Percentiles rank a stretch among this genome's conserved stretches.
Evolutionary conservation across 2,329 filamentous ascomycete genomes (phyloP).

Genomic region (Microascus cirrosus): DNA sequence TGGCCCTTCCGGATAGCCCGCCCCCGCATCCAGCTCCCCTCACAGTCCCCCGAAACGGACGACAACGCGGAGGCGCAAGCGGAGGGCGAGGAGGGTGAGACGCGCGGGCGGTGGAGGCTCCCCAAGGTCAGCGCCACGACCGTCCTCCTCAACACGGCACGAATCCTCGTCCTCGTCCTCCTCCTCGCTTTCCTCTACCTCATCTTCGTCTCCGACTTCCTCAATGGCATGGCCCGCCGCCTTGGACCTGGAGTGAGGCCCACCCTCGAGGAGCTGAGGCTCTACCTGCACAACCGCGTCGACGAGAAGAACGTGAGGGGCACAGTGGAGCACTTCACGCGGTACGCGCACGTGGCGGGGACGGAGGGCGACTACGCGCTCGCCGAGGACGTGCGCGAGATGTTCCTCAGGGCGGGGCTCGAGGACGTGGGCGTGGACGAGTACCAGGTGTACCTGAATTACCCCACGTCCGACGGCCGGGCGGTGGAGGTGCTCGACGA

Average conservation of each 20-base stretch:
- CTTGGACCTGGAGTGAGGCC: slow-evolving; percentile 59
- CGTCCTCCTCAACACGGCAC: slow-evolving; percentile 53
- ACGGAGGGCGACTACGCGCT: slow-evolving; percentile 84
- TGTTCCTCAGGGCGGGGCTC: slow-evolving; percentile 61
- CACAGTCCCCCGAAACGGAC: slow-evolving; percentile 13
- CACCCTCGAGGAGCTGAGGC: slow-evolving; percentile 70
- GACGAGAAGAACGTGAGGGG: slow-evolving; percentile 60
- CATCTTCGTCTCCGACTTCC: slow-evolving; percentile 76
- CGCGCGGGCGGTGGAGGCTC: slow-evolving; percentile 1
- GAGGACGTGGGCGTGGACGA: slow-evolving; percentile 68
- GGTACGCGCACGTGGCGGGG: slow-evolving; percentile 85
- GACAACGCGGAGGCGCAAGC: neutral
- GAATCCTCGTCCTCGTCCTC: slow-evolving; percentile 63
- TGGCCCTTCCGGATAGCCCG: slow-evolving; percentile 37
- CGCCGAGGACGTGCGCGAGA: slow-evolving; percentile 71
- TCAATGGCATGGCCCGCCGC: slow-evolving; percentile 52
- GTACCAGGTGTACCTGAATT: slow-evolving; percentile 87
- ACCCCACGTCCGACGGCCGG: slow-evolving; percentile 66
- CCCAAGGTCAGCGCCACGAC: slow-evolving; percentile 18
- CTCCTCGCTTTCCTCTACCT: slow-evolving; percentile 72
- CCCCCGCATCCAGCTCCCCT: slow-evolving; percentile 35
- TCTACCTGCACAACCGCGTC: slow-evolving; percentile 62
- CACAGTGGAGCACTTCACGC: slow-evolving; percentile 65
- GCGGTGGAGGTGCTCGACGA: slow-evolving; percentile 69
- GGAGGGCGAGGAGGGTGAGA: slow-evolving; percentile 4